Conservation (phyloP, 306 rosid genomes). For the Quercus cerris region DNA sequence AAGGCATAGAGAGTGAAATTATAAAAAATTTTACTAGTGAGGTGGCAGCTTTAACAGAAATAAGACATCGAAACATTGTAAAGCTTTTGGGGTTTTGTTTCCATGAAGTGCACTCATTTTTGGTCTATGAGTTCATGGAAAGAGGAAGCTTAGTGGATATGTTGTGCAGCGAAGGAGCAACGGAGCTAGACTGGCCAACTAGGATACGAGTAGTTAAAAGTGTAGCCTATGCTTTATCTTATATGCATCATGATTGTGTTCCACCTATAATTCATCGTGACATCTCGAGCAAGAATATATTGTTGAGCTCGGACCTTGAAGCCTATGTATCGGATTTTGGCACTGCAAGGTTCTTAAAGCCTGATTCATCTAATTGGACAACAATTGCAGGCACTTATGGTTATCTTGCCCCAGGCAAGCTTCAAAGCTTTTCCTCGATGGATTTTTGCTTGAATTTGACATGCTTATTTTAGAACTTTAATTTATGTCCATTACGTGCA, state of each 20-base stretch:
- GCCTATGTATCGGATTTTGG: not conserved
- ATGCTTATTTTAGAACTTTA: too few relatives aligned
- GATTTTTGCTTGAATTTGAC: too few relatives aligned
- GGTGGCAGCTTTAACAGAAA: too few relatives aligned
- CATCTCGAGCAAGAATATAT: not conserved
- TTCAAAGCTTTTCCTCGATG: too few relatives aligned
- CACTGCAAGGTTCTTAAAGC: not conserved
- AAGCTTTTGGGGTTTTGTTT: not conserved
- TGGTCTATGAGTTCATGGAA: too few relatives aligned
- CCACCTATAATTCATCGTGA: not conserved
- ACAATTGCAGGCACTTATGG: not conserved
- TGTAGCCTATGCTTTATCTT: not conserved
- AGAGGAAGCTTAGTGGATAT: too few relatives aligned
- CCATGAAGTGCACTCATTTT: too few relatives aligned
- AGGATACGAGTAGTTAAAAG: not conserved
- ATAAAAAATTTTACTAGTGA: not conserved
- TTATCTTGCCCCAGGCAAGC: not conserved
- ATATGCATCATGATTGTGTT: not conserved
- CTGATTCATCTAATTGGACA: not conserved
- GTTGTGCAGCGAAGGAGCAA: not conserved
- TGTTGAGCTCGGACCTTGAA: not conserved
- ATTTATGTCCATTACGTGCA: too few relatives aligned
- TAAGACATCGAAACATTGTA: too few relatives aligned
- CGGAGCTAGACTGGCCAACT: not conserved
- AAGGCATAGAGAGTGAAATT: not conserved